Evolutionary conservation across 1,284 basidiomycete genomes (phyloP).

Genomic region (Ustilago trichophora): DNA sequence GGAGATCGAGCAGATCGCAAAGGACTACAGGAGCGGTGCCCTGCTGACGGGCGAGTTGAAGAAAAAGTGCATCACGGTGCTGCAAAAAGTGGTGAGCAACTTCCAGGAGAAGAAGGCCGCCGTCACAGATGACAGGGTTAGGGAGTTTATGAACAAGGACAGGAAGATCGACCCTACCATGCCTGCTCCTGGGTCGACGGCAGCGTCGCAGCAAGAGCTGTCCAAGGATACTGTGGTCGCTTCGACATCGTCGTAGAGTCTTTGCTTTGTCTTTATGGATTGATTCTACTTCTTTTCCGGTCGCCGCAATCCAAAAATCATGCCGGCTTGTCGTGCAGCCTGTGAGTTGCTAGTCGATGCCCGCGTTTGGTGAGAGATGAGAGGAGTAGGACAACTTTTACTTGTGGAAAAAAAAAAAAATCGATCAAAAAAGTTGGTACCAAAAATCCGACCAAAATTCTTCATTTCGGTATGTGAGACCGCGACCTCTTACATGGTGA

Average conservation of each 20-base stretch:
- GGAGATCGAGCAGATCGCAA: constrained; percentile 79
- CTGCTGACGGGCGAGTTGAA: constrained; percentile 93
- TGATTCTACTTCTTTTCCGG: background rate
- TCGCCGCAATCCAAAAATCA: too few relatives aligned
- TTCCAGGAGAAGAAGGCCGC: constrained; percentile 89
- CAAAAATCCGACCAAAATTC: too few relatives aligned
- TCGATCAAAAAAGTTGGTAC: too few relatives aligned
- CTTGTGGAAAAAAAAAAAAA: too few relatives aligned
- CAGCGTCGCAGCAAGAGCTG: constrained; percentile 32
- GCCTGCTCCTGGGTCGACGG: constrained; percentile 48
- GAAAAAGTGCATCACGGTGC: constrained; percentile 81
- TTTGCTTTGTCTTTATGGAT: background rate
- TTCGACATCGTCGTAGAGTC: constrained; percentile 13
- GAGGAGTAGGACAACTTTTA: too few relatives aligned
- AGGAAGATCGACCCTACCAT: constrained; percentile 74
- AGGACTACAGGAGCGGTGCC: constrained; percentile 90
- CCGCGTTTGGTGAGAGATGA: too few relatives aligned
- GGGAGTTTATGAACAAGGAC: constrained; percentile 82
- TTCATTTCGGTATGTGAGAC: too few relatives aligned
- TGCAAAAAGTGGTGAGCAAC: constrained; percentile 83
- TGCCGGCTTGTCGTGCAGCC: too few relatives aligned
- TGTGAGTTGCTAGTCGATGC: too few relatives aligned
- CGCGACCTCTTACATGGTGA: too few relatives aligned
- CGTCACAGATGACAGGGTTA: constrained; percentile 81
- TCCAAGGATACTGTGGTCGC: constrained; percentile 34